Evolutionary conservation across 1,284 basidiomycete species (phyloP), one percentile per base, ranked within the genome.

Genomic region (Ganoderma boninense): DNA sequence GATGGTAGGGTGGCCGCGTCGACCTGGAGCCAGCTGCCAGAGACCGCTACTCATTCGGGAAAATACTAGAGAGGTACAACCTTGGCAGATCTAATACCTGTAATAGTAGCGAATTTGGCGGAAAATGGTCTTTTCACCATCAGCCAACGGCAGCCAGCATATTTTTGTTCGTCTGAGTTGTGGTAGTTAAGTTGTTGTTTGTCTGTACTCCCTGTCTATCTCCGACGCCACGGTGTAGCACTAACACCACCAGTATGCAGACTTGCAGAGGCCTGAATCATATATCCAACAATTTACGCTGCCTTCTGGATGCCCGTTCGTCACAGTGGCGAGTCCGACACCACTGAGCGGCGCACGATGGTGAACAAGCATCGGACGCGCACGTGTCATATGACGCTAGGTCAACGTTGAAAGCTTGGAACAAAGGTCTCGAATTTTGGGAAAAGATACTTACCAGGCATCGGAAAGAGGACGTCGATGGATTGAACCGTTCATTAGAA

Each of bases 221-320:
- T 69, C 85, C 87, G 18, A 89, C 89, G 66, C 85, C 85, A 23
- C 86, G 3, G 32, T 32, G 73, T 61, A 91, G 83, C 11, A 87
- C 81, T 0, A 87, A 81, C 75, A 89, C 86, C 49, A 91, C 86
- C 42, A 91, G 79, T 84, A 26, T 80, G 83, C 1, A 87, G 88
- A n/a, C 78, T 79, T 87, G 79, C 62, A 32, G 2, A 5, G 4
- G 1, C 66, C 66, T 82, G 54, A 84, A 80, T 43, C 64, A 69
- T 44, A 74, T 70, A 68, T 71, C 81, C 20, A 86, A 87, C 5
- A 81, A 80, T 54, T 5, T n/a, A 64, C 66, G 1, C 81, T 84
- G 18, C 79, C 71, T 42, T 29, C 20, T 23, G 60, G 35, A 20
- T 32, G 32, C 32, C 32, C 32, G 32, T 32, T 32, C 32, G 32